phyloP scores from a whole-genome alignment of 345 rosid species.

The Pugionium dolabratum region DNA sequence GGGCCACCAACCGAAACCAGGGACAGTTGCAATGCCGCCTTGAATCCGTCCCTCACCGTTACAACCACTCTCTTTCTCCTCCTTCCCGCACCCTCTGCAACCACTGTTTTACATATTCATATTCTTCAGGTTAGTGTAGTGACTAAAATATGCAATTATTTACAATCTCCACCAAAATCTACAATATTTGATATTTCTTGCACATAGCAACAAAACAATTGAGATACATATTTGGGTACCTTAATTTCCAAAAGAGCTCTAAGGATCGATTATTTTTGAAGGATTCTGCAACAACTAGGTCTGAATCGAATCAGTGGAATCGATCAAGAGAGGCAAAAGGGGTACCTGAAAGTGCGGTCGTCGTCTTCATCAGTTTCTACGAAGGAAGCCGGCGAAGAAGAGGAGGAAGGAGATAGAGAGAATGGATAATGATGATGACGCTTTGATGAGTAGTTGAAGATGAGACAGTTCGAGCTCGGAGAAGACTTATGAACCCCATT shows the following conservation, averaged over 20 bases:
- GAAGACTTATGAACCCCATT: neutral
- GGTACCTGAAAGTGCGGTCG: constrained; percentile 49
- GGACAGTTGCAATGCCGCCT: constrained; percentile 93
- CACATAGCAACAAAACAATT: too few species aligned
- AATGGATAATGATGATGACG: constrained; percentile 33
- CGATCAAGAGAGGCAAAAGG: constrained; percentile 15
- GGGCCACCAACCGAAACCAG: constrained; percentile 99
- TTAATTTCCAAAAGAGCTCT: too few species aligned
- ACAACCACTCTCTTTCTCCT: constrained; percentile 80
- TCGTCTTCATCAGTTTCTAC: constrained; percentile 44
- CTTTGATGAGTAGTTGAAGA: constrained; percentile 38
- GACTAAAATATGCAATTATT: neutral
- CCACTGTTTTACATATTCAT: constrained; percentile 49
- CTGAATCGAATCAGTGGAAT: neutral
- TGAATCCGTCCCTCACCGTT: constrained; percentile 94
- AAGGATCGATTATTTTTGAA: neutral
- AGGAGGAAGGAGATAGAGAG: constrained; percentile 29
- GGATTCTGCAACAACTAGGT: neutral
- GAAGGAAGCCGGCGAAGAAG: constrained; percentile 46
- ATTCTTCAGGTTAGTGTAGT: neutral
- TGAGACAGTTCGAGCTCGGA: constrained; percentile 29
- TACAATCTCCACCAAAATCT: neutral
- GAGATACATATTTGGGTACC: too few species aligned
- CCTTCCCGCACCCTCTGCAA: constrained; percentile 80
- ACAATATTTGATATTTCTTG: neutral